Evolutionary conservation across 495 filamentous ascomycete genomes (phyloP), one percentile per base, ranked within the genome.

Genomic region (Hypoxylon trugodes): DNA sequence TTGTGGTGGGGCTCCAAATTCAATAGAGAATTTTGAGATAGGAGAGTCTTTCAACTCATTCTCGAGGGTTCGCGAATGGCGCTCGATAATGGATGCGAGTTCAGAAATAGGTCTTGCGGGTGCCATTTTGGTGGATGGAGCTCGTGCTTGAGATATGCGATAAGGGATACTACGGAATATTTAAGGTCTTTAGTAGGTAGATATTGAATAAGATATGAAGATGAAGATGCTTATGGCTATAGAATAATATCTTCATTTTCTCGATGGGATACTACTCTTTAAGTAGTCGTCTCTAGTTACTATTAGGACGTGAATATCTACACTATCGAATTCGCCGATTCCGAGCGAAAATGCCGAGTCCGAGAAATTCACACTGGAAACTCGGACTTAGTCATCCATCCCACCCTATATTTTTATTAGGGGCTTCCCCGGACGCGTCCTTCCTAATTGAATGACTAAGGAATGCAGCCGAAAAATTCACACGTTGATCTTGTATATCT

Each of bases 71-170:
- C 43, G 37, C 12, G 65, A 53, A 38, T 69, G 28, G 10, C 41
- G 46, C 9, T 65, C 50, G 18, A 71, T 53, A 35, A 71, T 63
- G 0, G 57, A 58, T 16, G 69, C 61, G n/a, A 71, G 65, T 33
- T 71, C 69, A n/a, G 69, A 40, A 45, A 71, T 47, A 0, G 69
- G 37, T 65, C 60, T 65, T n/a, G 51, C 13, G 43, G 65, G 36
- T 30, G 65, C 53, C 65, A 71, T 67, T 1, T 18, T 67, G 52
- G 38, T 10, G 28, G 13, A 28, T 56, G 22, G 13, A 40, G 24
- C n/a, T n/a, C n/a, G n/a, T n/a, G 24, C 2, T 30, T 19, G 7
- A n/a, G 1, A 22, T 42, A 4, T 35, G 6, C 35, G 13, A n/a
- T 37, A 37, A 10, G 16, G 4, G 28, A 26, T 26, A 24, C 3